A percentile compares a stretch with the other conserved stretches of the same genome.
These are phyloP conservation scores for Hypoxylon sp. DNA, from an alignment of 2,329 filamentous ascomycete species.

Conservation along the genomic window DNA sequence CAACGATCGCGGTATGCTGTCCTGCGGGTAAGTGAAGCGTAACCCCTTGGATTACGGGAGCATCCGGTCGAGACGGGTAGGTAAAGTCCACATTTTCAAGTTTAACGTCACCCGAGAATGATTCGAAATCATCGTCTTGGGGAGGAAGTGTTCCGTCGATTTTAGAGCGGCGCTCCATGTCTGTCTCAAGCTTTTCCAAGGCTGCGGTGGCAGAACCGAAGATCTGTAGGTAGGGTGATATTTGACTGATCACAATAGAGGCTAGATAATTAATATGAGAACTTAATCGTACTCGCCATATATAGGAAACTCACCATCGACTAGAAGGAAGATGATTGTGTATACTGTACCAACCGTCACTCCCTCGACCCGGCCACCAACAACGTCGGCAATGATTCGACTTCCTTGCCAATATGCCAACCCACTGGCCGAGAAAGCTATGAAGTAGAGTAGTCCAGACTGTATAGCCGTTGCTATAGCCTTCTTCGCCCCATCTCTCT, in stretches of 20 bases:
- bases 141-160: conserved; percentile 62
- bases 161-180: conserved; percentile 64
- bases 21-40: conserved; percentile 56
- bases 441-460: conserved; percentile 75
- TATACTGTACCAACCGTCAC: conserved; percentile 67
- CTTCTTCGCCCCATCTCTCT: conserved; percentile 68
- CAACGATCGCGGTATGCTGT: conserved; percentile 64
- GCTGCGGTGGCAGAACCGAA: conserved; percentile 69
- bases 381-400: conserved; percentile 57
- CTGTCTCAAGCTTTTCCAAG: conserved; percentile 67
- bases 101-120: conserved; percentile 57
- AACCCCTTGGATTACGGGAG: conserved; percentile 56
- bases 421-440: conserved; percentile 75
- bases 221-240: conserved; percentile 72
- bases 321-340: conserved; percentile 74
- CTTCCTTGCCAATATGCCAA: conserved; percentile 78
- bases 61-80: conserved; percentile 58
- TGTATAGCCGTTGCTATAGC: conserved; percentile 69
- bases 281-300: conserved; percentile 44
- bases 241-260: conserved; percentile 71
- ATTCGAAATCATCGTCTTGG: conserved; percentile 63
- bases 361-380: conserved; percentile 54
- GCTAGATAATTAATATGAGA: conserved; percentile 59
- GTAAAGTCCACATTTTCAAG: conserved; percentile 57
- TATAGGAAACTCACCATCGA: conserved; percentile 63